These are phyloP conservation scores for Solanum ossicruentum DNA, from an alignment of 257 asterid genomes.

Conservation along the genomic window DNA sequence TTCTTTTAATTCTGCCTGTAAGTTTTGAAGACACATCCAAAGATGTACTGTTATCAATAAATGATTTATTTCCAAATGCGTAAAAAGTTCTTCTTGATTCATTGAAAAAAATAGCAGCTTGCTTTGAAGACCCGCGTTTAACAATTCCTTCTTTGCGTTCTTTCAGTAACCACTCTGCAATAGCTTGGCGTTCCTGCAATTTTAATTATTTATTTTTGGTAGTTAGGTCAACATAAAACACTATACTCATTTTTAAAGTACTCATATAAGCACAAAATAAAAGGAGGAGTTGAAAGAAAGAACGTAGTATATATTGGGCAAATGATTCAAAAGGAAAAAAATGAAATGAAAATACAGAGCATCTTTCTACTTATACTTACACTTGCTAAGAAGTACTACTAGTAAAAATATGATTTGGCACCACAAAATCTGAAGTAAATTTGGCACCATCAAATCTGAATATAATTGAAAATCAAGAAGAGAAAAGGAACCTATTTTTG, in stretches of 20 bases:
- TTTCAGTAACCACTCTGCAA: no score
- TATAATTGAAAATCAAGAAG: no score
- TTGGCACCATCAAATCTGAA: neutral
- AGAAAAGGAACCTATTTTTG: neutral
- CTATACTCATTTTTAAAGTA: neutral
- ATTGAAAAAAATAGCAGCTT: no score
- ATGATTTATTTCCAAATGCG: no score
- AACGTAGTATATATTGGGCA: neutral
- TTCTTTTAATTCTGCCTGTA: neutral
- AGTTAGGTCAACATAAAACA: neutral
- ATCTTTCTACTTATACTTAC: neutral
- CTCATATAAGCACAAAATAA: no score
- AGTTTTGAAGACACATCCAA: neutral
- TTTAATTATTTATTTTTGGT: no score
- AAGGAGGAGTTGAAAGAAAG: neutral
- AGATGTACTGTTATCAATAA: neutral
- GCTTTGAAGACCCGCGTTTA: no score
- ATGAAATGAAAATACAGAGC: neutral
- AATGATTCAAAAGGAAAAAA: neutral
- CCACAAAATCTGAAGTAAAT: neutral
- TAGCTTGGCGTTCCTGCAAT: no score
- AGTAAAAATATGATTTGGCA: no score
- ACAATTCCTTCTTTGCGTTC: no score
- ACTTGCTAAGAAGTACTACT: no score
- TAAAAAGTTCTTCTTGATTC: no score